Conservation (phyloP, 345 rosid species). For the Rubroshorea leprosula region DNA sequence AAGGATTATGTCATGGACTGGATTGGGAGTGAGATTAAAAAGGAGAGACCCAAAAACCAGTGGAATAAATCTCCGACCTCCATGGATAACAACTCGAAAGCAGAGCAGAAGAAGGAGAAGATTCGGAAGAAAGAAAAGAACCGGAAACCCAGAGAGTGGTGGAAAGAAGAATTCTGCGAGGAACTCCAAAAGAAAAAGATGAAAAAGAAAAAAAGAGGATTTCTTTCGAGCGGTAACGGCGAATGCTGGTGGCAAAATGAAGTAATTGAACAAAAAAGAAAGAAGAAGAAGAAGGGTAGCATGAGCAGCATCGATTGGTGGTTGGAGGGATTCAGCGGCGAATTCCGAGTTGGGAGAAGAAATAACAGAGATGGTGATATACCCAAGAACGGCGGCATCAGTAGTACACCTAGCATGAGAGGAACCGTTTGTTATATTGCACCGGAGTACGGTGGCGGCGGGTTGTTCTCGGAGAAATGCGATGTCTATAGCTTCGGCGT, state of each 20-base stretch:
- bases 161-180: slow-evolving; percentile 80
- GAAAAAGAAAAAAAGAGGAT: slow-evolving; percentile 44
- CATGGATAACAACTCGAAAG: slow-evolving; percentile 25
- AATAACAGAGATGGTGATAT: too few species aligned
- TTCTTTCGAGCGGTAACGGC: slow-evolving; percentile 32
- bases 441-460: slow-evolving; percentile 77
- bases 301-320: slow-evolving; percentile 67
- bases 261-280: slow-evolving; percentile 28
- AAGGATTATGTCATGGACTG: slow-evolving; percentile 80
- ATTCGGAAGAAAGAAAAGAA: slow-evolving; percentile 40
- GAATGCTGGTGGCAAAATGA: slow-evolving; percentile 64
- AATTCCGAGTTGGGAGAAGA: too few species aligned
- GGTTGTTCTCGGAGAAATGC: slow-evolving; percentile 56
- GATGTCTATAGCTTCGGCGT: slow-evolving; percentile 80
- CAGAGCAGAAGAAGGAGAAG: slow-evolving; percentile 32
- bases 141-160: slow-evolving; percentile 72
- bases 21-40: slow-evolving; percentile 73
- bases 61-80: slow-evolving; percentile 37
- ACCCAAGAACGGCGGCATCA: slow-evolving; percentile 65
- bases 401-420: slow-evolving; percentile 80
- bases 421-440: slow-evolving; percentile 81
- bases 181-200: slow-evolving; percentile 50
- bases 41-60: slow-evolving; percentile 47
- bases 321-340: slow-evolving; percentile 63
- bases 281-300: slow-evolving; percentile 36